Conservation (phyloP, 2,329 filamentous ascomycete species). For the Pseudocercospora pini-densiflorae region DNA sequence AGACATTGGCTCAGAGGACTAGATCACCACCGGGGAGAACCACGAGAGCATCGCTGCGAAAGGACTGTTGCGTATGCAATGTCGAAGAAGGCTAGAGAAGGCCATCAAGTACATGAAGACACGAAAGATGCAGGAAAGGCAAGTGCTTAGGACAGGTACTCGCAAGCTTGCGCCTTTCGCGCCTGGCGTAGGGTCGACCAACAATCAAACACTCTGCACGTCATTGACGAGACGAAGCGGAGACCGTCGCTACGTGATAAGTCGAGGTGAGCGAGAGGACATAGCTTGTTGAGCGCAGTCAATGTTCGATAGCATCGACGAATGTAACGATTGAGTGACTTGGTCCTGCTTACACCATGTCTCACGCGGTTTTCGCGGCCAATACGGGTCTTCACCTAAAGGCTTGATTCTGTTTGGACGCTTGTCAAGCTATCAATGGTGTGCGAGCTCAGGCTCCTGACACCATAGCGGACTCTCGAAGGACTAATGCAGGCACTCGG, state of each 20-base stretch:
- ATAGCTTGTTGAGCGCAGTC: neutral
- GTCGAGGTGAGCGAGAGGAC: neutral
- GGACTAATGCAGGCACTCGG: conserved; percentile 17
- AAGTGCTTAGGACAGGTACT: neutral
- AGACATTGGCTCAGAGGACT: too few species aligned
- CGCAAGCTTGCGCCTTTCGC: neutral
- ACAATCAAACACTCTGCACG: conserved; percentile 5
- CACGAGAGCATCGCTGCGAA: too few species aligned
- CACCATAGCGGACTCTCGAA: conserved; percentile 26
- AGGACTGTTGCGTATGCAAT: conserved; percentile 46
- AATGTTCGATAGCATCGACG: neutral
- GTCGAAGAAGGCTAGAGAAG: conserved; percentile 59
- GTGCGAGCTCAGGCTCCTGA: conserved; percentile 30
- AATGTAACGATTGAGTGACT: neutral
- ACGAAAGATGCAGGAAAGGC: conserved; percentile 14
- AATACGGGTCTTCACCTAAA: neutral
- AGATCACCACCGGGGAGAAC: too few species aligned
- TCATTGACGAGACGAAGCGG: neutral
- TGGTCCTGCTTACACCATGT: neutral
- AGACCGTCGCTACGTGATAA: neutral
- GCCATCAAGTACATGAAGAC: conserved; percentile 14
- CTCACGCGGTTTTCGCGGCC: neutral
- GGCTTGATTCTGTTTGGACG: neutral
- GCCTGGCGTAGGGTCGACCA: neutral
- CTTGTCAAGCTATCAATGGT: conserved; percentile 19